Evolutionary conservation across 805 yeast species (phyloP).

Genomic region (Nakazawaea peltata): DNA sequence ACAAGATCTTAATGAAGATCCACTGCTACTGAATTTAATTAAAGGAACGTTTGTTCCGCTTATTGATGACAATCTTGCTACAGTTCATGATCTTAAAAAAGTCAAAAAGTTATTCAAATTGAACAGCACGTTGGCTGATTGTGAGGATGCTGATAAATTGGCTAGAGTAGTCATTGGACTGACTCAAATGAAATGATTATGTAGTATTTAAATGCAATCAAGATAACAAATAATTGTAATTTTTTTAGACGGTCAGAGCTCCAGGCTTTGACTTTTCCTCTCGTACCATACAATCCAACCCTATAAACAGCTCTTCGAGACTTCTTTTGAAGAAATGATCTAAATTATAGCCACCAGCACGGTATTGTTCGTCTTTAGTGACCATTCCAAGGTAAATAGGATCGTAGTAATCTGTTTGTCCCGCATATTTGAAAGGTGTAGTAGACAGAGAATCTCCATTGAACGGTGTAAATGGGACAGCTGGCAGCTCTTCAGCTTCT

Average conservation of each 20-base stretch:
- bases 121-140: constrained; percentile 7
- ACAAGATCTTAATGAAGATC: too few species aligned
- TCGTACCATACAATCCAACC: constrained; percentile 75
- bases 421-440: constrained; percentile 39
- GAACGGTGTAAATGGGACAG: constrained; percentile 84
- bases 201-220: background rate
- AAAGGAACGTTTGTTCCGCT: too few species aligned
- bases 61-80: too few species aligned
- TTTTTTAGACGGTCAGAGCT: background rate
- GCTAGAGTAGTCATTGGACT: constrained; percentile 17
- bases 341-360: constrained; percentile 82
- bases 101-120: constrained; percentile 20
- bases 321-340: constrained; percentile 66
- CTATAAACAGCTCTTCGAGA: constrained; percentile 82
- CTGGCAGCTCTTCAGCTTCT: constrained; percentile 23
- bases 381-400: constrained; percentile 38
- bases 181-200: constrained; percentile 19
- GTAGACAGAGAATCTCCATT: constrained; percentile 72
- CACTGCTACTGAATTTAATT: too few species aligned
- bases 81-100: constrained; percentile 24
- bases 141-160: constrained; percentile 13
- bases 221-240: background rate
- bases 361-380: constrained; percentile 50
- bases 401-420: constrained; percentile 41
- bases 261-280: constrained; percentile 31